Evolutionary conservation across 2,329 filamentous ascomycete genomes (phyloP), one percentile per base, ranked within the genome.

Genomic region (Sporothrix variecibatus): DNA sequence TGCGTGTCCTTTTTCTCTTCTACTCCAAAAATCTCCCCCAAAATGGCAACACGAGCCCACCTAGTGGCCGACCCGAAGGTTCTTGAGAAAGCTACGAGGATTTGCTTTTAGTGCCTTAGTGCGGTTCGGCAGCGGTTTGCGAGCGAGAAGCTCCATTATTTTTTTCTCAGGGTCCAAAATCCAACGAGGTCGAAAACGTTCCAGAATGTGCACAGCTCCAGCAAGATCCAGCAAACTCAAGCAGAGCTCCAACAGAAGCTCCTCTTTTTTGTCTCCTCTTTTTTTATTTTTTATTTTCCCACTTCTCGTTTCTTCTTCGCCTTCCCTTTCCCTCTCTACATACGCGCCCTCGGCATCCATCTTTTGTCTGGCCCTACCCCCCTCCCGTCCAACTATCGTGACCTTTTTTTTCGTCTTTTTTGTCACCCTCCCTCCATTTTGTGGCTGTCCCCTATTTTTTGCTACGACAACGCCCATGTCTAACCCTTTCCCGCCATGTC

Each of bases 381-480:
- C 26, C 26, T 26, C 31, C 28, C 62, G 51, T 51, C 20, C 8
- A 23, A 68, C 65, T 68, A 68, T 68, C 65, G 65, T 68, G 65
- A 68, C 65, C 12, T 34, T 7, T 56, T 56, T 49, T 49, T 20
- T 49, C 56, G 23, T 12, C 28, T 17, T 38, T 38, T 53, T 34
- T 4, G 26, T 56, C 46, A 38, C 46, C 49, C 20, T 43, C 46
- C 49, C 20, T 43, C 49, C 51, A 53, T 65, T 49, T 38, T 26
- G 38, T 20, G 51, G 23, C 46, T 49, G 17, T 43, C 28, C 17
- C 34, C 49, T 40, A 12, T 26, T 31, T 72, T 64, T 72, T 56
- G 51, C 51, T 71, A 71, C 49, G 51, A 71, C 68, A 58, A 71
- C 68, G 51, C 68, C 68, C 68, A 43, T 58, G 28, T 34, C 49